Evolutionary conservation across 1,284 basidiomycete species (phyloP).

Genomic region (Cryptococcus sp.): DNA sequence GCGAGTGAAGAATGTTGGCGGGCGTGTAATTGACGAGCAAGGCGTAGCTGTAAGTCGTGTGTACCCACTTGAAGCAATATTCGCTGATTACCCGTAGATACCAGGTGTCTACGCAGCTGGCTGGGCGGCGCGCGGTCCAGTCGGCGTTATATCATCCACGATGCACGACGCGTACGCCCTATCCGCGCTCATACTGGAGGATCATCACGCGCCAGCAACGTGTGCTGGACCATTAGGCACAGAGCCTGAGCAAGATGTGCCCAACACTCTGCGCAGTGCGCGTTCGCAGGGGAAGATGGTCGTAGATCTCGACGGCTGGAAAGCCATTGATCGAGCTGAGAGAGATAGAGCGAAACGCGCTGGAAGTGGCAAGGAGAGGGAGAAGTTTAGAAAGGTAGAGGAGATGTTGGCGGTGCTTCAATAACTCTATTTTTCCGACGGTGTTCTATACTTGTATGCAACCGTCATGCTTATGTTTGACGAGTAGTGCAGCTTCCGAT

Average conservation of each 20-base stretch:
- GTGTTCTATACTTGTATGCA: not conserved
- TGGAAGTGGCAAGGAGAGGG: slow-evolving; percentile 39
- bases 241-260: slow-evolving; percentile 31
- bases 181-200: slow-evolving; percentile 37
- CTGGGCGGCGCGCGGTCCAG: slow-evolving; percentile 90
- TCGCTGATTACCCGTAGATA: slow-evolving; percentile 31
- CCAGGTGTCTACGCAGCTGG: slow-evolving; percentile 85
- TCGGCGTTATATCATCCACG: slow-evolving; percentile 88
- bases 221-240: slow-evolving; percentile 5
- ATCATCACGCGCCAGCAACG: slow-evolving; percentile 27
- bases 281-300: slow-evolving; percentile 21
- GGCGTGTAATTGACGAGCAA: slow-evolving; percentile 46
- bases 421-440: not conserved
- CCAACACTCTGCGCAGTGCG: slow-evolving; percentile 28
- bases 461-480: slow-evolving; percentile 1
- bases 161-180: slow-evolving; percentile 85
- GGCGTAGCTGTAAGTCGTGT: slow-evolving; percentile 34
- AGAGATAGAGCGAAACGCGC: slow-evolving; percentile 24
- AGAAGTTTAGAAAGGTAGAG: slow-evolving; percentile 58
- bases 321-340: slow-evolving; percentile 44
- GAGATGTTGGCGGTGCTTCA: slow-evolving; percentile 57
- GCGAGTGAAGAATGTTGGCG: slow-evolving; percentile 46
- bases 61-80: not conserved
- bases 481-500: too few species aligned
- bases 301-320: slow-evolving; percentile 44